phyloP scores from a whole-genome alignment of 306 rosid species.

The Cicer arietinum region DNA sequence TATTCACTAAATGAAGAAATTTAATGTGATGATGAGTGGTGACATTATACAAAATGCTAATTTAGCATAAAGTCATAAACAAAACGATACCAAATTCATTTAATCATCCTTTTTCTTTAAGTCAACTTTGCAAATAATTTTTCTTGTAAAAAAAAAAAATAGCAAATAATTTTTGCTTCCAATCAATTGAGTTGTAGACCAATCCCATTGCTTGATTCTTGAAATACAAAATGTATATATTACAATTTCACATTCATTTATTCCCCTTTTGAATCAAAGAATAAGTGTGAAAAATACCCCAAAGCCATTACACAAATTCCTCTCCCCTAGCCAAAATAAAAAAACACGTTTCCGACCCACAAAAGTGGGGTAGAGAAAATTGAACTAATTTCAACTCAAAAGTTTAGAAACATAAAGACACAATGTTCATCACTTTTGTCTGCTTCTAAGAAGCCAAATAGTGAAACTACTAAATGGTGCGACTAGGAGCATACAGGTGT shows the following conservation, averaged over 20 bases:
- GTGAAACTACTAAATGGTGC: constrained; percentile 53
- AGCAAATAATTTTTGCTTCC: constrained; percentile 26
- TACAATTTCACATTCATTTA: constrained; percentile 19
- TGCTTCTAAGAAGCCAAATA: constrained; percentile 38
- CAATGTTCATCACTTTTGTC: constrained; percentile 52
- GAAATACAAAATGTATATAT: neutral
- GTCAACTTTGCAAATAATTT: constrained; percentile 45
- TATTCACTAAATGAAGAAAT: neutral
- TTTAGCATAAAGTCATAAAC: neutral
- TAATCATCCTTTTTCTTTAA: constrained; percentile 15
- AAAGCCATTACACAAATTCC: constrained; percentile 39
- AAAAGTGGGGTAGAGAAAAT: constrained; percentile 40
- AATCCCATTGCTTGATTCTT: constrained; percentile 25
- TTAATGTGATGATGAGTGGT: constrained; percentile 4
- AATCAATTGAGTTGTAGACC: constrained; percentile 31
- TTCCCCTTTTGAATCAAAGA: constrained; percentile 1
- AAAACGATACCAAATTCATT: constrained; percentile 47
- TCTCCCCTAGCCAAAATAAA: constrained; percentile 29
- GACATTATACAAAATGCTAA: constrained; percentile 38
- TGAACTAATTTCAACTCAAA: constrained; percentile 39
- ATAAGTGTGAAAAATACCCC: constrained; percentile 16
- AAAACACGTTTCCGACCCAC: constrained; percentile 48
- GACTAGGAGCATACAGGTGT: constrained; percentile 43
- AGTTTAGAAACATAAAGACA: constrained; percentile 35
- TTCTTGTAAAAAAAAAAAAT: neutral